phyloP scores from a whole-genome alignment of 441 rosid species.

The Erysimum cheiri region DNA sequence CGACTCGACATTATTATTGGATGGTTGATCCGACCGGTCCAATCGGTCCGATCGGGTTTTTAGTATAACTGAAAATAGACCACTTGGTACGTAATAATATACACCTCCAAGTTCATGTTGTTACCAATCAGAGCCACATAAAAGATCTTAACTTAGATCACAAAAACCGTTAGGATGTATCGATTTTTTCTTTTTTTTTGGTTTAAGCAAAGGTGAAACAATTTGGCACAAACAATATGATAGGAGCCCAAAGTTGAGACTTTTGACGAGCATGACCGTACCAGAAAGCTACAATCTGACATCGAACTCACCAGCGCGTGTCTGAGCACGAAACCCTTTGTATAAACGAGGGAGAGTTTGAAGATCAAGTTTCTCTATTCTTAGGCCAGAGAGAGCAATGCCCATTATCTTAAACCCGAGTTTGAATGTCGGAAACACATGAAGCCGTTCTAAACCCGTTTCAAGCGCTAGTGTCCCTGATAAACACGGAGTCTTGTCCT shows the following conservation, averaged over 20 bases:
- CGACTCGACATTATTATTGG: too few relatives aligned
- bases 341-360: conserved; percentile 74
- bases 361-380: conserved; percentile 80
- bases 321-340: conserved; percentile 91
- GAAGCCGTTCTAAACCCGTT: conserved; percentile 69
- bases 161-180: not conserved
- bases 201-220: not conserved
- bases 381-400: conserved; percentile 85
- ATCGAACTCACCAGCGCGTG: conserved; percentile 77
- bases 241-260: conserved; percentile 12
- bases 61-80: too few relatives aligned
- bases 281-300: conserved; percentile 63
- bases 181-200: not conserved
- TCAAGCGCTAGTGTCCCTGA: conserved; percentile 72
- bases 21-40: too few relatives aligned
- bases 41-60: too few relatives aligned
- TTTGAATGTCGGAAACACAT: conserved; percentile 75
- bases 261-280: not conserved
- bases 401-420: conserved; percentile 87
- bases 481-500: conserved; percentile 84
- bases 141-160: not conserved
- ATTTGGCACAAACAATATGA: conserved; percentile 1
- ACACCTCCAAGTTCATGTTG: not conserved
- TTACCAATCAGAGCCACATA: not conserved
- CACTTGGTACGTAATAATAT: too few relatives aligned